Conservation (phyloP, 768 basidiomycete genomes). For the Mrakia gelida region DNA sequence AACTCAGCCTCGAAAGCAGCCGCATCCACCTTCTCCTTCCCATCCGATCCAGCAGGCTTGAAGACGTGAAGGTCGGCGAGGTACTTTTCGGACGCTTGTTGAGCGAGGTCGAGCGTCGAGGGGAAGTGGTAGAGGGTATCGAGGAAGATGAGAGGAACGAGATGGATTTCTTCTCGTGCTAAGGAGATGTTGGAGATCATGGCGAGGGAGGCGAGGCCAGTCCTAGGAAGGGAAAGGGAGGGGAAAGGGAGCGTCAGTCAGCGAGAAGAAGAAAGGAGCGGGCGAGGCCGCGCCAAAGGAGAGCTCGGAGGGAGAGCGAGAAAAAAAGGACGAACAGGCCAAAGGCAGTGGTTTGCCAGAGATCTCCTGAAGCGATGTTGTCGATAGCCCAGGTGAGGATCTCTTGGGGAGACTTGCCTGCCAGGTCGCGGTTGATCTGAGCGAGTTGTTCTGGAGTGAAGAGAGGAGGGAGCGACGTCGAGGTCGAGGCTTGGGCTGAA, state of each 20-base stretch:
- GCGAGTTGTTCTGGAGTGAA: slow-evolving; percentile 51
- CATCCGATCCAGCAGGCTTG: slow-evolving; percentile 63
- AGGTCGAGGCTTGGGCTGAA: background rate
- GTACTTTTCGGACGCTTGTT: slow-evolving; percentile 73
- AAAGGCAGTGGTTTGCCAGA: slow-evolving; percentile 94
- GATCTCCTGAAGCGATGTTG: slow-evolving; percentile 58
- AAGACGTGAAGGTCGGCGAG: slow-evolving; percentile 68
- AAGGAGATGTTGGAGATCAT: slow-evolving; percentile 81
- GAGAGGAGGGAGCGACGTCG: slow-evolving; percentile 33
- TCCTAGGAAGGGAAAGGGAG: slow-evolving; percentile 43
- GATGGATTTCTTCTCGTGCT: slow-evolving; percentile 43
- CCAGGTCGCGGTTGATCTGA: slow-evolving; percentile 69
- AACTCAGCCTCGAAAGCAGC: slow-evolving; percentile 73
- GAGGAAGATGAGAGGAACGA: slow-evolving; percentile 80
- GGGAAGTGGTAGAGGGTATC: slow-evolving; percentile 95
- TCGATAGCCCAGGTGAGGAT: slow-evolving; percentile 81
- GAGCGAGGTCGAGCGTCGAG: slow-evolving; percentile 85
- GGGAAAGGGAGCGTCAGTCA: background rate
- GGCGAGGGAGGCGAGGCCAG: slow-evolving; percentile 86
- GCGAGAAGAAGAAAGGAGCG: too few species aligned
- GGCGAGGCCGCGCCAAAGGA: too few species aligned
- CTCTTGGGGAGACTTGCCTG: slow-evolving; percentile 67
- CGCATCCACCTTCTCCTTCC: slow-evolving; percentile 47
- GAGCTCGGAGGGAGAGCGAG: background rate
- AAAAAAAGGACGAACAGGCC: slow-evolving; percentile 54